Evolutionary conservation across 163 green algal genomes (phyloP), one percentile per base, ranked within the genome.

Genomic region (Coccomyxa subellipsoidea): DNA sequence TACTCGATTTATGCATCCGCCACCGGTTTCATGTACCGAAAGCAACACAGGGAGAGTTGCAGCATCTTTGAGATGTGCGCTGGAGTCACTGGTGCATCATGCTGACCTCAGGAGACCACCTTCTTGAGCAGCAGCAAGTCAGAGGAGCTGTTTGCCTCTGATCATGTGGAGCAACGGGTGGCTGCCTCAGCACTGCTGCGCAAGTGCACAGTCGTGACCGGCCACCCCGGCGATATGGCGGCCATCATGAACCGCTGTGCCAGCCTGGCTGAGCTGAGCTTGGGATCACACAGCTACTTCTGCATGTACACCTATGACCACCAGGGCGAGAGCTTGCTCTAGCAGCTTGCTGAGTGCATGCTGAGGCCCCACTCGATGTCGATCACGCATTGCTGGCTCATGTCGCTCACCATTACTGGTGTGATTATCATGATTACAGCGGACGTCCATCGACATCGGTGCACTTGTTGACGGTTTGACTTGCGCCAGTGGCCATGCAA

Each of bases 91-190:
- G n/a, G 32, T 2, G 36, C 2, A 71, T 38, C n/a, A n/a, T n/a
- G n/a, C n/a, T 73, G 78, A 12, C 77, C 54, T 29, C 39, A 81
- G 83, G 83, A 86, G 38, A 86, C 78, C 35, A 32, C 40, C 0
- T 81, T 77, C 47, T 18, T 54, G 31, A 73, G 39, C 66, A 73
- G 66, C 66, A 36, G n/a, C 32, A 75, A 32, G 38, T 32, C 40
- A 10, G 4, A 80, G 35, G 59, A 88, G 71, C 36, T 88, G 18
- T 86, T 84, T 54, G 66, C 73, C 32, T 82, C 78, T 0, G 59
- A 79, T 31, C 76, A 84, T 37, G 54, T 87, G 2, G 81, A 88
- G 71, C 72, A 84, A 18, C 73, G 84, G 4, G 34, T 88, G 31
- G 38, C 77, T 12, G 35, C 86, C 29, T 69, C 59, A 8, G 77